Percentiles rank a stretch among this genome's conserved stretches.
Evolutionary conservation across 2,329 filamentous ascomycete species (phyloP).

Genomic region (Neofusicoccum laricinum): DNA sequence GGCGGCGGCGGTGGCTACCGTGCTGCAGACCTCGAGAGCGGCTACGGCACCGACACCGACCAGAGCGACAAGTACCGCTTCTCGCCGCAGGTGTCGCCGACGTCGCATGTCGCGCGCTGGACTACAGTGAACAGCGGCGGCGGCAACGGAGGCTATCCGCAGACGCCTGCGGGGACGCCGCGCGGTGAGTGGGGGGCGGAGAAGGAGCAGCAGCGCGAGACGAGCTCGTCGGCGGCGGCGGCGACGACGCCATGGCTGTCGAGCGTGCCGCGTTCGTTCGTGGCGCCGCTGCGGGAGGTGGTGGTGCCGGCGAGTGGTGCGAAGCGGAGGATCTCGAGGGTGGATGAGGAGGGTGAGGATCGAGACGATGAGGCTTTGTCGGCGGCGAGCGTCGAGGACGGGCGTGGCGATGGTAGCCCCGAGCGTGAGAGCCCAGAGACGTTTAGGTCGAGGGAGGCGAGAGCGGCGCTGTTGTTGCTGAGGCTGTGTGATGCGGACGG

Average conservation of each 20-base stretch:
- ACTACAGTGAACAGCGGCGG: constrained; percentile 39
- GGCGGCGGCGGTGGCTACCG: neutral
- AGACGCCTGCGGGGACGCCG: constrained; percentile 11
- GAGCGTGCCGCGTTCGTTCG: constrained; percentile 18
- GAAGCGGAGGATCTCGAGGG: constrained; percentile 22
- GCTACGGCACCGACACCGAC: constrained; percentile 43
- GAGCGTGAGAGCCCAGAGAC: neutral
- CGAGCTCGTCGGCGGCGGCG: no score
- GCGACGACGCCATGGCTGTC: constrained; percentile 17
- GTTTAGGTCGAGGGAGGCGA: constrained; percentile 24
- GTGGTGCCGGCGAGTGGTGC: neutral
- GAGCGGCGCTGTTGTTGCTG: constrained; percentile 36
- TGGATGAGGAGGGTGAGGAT: constrained; percentile 19
- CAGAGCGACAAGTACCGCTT: constrained; percentile 32
- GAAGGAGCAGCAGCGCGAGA: no score
- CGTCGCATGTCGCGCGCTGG: constrained; percentile 35
- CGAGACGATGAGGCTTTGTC: neutral
- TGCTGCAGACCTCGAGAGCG: constrained; percentile 34
- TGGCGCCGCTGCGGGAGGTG: neutral
- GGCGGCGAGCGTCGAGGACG: no score
- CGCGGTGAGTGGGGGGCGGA: neutral
- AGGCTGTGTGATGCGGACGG: constrained; percentile 27
- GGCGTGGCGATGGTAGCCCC: neutral
- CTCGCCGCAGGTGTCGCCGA: constrained; percentile 41
- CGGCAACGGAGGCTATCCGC: neutral